phyloP scores from a whole-genome alignment of 306 rosid species.

The Cucumis hystrix region DNA sequence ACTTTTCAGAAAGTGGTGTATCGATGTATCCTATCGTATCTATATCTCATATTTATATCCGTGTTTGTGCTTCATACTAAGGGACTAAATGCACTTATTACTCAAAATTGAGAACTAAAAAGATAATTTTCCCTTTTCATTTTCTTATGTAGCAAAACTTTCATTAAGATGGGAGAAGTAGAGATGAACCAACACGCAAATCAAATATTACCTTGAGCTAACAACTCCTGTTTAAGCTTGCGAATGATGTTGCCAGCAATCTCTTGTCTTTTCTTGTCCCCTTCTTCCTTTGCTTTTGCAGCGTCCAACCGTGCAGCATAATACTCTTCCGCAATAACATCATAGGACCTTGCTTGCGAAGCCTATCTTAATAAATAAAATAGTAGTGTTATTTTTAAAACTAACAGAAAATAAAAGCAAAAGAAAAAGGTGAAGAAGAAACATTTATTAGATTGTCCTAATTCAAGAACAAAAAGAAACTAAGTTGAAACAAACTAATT shows the following conservation, averaged over 20 bases:
- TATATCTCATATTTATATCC: too few relatives aligned
- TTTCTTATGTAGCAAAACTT: neutral
- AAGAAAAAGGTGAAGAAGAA: neutral
- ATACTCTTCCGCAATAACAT: conserved; percentile 68
- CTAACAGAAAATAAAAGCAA: neutral
- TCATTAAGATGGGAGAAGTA: neutral
- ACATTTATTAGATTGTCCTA: neutral
- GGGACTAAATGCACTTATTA: too few relatives aligned
- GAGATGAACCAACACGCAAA: conserved; percentile 14
- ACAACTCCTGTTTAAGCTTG: conserved; percentile 66
- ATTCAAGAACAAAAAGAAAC: neutral
- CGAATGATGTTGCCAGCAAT: conserved; percentile 57
- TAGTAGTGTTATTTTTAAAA: neutral
- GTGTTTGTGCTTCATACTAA: too few relatives aligned
- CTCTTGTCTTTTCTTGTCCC: conserved; percentile 67
- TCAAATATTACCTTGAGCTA: conserved; percentile 45
- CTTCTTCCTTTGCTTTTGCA: conserved; percentile 51
- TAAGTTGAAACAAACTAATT: neutral
- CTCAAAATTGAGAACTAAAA: too few relatives aligned
- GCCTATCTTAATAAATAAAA: conserved; percentile 28
- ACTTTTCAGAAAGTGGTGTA: too few relatives aligned
- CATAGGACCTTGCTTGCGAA: conserved; percentile 50
- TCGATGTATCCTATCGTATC: too few relatives aligned
- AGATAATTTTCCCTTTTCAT: neutral
- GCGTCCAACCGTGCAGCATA: conserved; percentile 78